A percentile compares a stretch with the other conserved stretches of the same genome.
Evolutionary conservation across 345 rosid genomes (phyloP).

Genomic region (Eucalyptus camaldulensis): DNA sequence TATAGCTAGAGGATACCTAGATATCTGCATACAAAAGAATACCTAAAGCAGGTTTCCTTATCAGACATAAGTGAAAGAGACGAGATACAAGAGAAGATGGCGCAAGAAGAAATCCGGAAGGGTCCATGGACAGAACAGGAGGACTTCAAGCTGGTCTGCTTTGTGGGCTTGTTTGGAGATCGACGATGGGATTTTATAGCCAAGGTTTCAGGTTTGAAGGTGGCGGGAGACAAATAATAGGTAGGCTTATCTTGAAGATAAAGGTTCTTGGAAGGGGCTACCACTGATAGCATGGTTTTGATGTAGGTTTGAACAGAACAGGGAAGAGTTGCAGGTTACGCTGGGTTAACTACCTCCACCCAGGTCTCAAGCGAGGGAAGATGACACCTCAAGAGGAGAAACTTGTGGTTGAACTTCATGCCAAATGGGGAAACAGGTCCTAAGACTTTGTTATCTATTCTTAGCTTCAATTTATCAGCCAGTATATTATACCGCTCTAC

Average conservation of each 20-base stretch:
- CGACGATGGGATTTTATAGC: slow-evolving; percentile 99
- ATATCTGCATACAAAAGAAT: slow-evolving; percentile 12
- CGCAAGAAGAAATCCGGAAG: slow-evolving; percentile 61
- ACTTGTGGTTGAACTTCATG: slow-evolving; percentile 84
- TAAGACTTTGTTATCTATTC: not conserved
- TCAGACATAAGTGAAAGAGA: not conserved
- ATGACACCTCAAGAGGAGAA: slow-evolving; percentile 93
- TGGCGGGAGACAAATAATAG: slow-evolving; percentile 95
- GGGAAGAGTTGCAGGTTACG: slow-evolving; percentile 99
- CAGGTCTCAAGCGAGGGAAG: slow-evolving; percentile 96
- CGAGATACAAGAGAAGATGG: slow-evolving; percentile 27
- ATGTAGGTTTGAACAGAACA: slow-evolving; percentile 97
- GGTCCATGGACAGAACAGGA: slow-evolving; percentile 99
- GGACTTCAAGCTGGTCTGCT: slow-evolving; percentile 75
- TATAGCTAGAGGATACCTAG: slow-evolving; percentile 7
- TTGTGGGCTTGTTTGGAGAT: slow-evolving; percentile 89
- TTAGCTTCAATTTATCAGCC: not conserved
- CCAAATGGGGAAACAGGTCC: slow-evolving; percentile 97
- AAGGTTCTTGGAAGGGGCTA: slow-evolving; percentile 37
- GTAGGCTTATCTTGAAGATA: slow-evolving; percentile 55
- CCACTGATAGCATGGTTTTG: slow-evolving; percentile 61
- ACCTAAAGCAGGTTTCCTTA: not conserved
- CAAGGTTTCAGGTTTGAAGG: slow-evolving; percentile 99
- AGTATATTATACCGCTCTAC: not conserved
- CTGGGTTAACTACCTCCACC: slow-evolving; percentile 98